Evolutionary conservation across 2,329 filamentous ascomycete genomes (phyloP), one percentile per base, ranked within the genome.

Genomic region (Fusarium foetens): DNA sequence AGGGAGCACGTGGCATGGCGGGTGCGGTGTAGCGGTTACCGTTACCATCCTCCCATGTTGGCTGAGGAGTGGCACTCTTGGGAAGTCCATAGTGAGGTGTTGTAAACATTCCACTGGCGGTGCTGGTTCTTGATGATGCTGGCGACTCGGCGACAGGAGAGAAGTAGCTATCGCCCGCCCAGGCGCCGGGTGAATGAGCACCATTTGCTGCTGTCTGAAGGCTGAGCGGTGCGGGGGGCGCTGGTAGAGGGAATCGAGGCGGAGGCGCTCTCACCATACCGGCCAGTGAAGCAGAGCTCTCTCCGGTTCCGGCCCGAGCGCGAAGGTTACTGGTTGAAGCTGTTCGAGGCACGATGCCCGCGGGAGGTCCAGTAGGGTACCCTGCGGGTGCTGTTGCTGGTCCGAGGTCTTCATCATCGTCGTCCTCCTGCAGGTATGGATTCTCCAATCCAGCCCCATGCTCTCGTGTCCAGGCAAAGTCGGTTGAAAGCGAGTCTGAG

Each of bases 11-110:
- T 48, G 93, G 91, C 86, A 95, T 91, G 5, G 93, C 94, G 25
- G 95, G 95, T 13, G 95, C 94, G 2, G 95, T 97, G 79, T 97
- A 97, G 35, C 95, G 90, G 76, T 93, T 92, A 76, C 89, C 90
- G 75, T 93, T 92, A 76, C 89, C 90, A 29, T 97, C 93, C 77
- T 91, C 90, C 87, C 92, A 94, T 1, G 85, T 85, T 39, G 89
- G 88, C 71, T 91, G 88, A 3, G 93, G 91, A 3, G 91, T 91
- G 16, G 86, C 87, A 5, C 75, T 89, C 69, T 94, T 92, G 57
- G 94, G 91, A 77, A 97, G 97, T 3, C 91, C 90, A 71, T 87
- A 89, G 7, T 81, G 80, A n/a, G 82, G 81, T 2, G 81, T 78
- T 2, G 81, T 79, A 76, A 94, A 97, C 79, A 94, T 91, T 49